Evolutionary conservation across 2,329 filamentous ascomycete genomes (phyloP).

Genomic region (Parafenestella ontariensis): DNA sequence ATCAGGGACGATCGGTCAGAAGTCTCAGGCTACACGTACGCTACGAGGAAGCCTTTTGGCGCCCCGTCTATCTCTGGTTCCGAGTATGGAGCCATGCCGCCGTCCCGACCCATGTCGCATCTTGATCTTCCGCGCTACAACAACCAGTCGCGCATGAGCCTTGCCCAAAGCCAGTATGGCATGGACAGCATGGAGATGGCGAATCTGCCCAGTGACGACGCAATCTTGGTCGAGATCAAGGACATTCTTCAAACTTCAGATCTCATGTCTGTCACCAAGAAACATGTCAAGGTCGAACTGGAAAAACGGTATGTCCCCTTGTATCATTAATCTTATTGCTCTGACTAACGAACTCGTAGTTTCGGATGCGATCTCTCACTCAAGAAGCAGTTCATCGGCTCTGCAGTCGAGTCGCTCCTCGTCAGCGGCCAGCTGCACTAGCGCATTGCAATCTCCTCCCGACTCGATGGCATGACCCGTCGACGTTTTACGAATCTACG

Average conservation of each 20-base stretch:
- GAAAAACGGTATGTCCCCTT: conserved; percentile 68
- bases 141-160: conserved; percentile 50
- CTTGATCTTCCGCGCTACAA: conserved; percentile 63
- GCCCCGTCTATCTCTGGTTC: conserved; percentile 54
- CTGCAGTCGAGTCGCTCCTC: conserved; percentile 39
- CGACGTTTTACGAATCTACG: conserved; percentile 27
- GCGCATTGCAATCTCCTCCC: not conserved
- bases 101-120: conserved; percentile 65
- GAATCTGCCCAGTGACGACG: conserved; percentile 86
- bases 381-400: conserved; percentile 85
- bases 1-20: conserved; percentile 82
- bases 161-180: conserved; percentile 66
- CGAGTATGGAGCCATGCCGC: conserved; percentile 68
- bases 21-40: conserved; percentile 92
- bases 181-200: conserved; percentile 70
- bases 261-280: conserved; percentile 98
- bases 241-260: conserved; percentile 92
- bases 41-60: conserved; percentile 74
- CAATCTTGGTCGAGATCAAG: conserved; percentile 88
- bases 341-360: conserved; percentile 33
- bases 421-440: conserved; percentile 29
- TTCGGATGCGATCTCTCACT: conserved; percentile 87
- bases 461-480: conserved; percentile 2
- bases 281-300: conserved; percentile 92
- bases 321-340: not conserved